Evolutionary conservation across 306 rosid genomes (phyloP).

Genomic region (Castanea sativa): DNA sequence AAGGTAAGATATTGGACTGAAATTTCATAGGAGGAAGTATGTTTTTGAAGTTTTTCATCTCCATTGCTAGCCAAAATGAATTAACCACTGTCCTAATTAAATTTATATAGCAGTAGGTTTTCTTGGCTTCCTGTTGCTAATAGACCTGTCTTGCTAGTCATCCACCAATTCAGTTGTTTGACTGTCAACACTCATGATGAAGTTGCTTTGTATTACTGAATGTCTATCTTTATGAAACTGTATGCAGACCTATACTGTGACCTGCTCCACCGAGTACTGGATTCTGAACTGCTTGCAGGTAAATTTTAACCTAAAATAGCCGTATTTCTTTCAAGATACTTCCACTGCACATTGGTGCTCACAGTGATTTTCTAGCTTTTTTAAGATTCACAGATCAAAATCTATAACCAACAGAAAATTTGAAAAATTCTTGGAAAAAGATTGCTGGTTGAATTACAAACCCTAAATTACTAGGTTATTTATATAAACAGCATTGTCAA

Average conservation of each 20-base stretch:
- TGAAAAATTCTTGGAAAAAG: neutral
- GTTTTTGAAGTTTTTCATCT: neutral
- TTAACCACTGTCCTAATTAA: neutral
- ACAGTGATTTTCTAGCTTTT: neutral
- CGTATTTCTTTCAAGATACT: neutral
- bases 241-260: conserved; percentile 66
- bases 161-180: neutral
- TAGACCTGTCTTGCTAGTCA: neutral
- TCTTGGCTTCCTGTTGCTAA: neutral
- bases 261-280: conserved; percentile 74
- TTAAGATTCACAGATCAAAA: neutral
- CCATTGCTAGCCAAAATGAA: conserved; percentile 19
- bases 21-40: neutral
- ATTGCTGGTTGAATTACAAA: neutral
- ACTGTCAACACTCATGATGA: neutral
- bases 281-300: conserved; percentile 75
- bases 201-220: neutral
- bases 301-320: conserved; percentile 3
- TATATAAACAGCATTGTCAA: neutral
- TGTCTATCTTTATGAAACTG: conserved; percentile 10
- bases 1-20: conserved; percentile 42
- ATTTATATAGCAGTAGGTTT: neutral
- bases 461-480: neutral
- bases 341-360: neutral
- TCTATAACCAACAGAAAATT: neutral